Percentiles rank a stretch among this genome's conserved stretches.
These are phyloP conservation scores for Ophidiomyces ophidiicola DNA, from an alignment of 2,329 filamentous ascomycete genomes.

Conservation along the genomic window DNA sequence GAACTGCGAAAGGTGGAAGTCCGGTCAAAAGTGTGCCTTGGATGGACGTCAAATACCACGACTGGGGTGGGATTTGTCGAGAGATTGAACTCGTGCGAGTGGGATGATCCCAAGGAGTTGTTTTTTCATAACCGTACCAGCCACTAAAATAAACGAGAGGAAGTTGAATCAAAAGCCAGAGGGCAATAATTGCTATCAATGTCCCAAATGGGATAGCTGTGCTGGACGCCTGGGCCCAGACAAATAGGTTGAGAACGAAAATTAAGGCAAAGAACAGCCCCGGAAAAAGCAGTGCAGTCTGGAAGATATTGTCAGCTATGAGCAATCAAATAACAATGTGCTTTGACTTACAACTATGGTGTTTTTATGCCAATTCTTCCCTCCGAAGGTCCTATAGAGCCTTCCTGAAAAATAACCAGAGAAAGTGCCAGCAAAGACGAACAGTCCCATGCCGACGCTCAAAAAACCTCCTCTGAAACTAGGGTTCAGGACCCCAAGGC, in stretches of 20 bases:
- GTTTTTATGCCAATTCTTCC: conserved; percentile 62
- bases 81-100: conserved; percentile 61
- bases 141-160: conserved; percentile 72
- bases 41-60: conserved; percentile 59
- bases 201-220: conserved; percentile 78
- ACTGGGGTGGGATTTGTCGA: conserved; percentile 60
- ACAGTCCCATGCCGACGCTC: conserved; percentile 69
- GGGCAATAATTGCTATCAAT: conserved; percentile 55
- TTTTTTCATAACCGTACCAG: conserved; percentile 60
- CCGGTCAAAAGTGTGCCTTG: conserved; percentile 60
- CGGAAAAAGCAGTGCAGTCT: conserved; percentile 65
- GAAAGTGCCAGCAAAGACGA: conserved; percentile 70
- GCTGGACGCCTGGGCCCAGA: conserved; percentile 80
- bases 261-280: conserved; percentile 62
- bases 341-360: conserved; percentile 46
- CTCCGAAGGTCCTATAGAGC: conserved; percentile 73
- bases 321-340: not conserved
- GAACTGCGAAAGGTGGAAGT: conserved; percentile 70
- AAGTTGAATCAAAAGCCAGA: conserved; percentile 79
- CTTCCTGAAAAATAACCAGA: conserved; percentile 79
- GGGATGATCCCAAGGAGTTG: conserved; percentile 64
- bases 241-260: conserved; percentile 75
- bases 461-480: conserved; percentile 84
- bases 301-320: conserved; percentile 11
- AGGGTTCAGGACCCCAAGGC: conserved; percentile 67